phyloP scores from a whole-genome alignment of 1,284 basidiomycete species.

The Schizophyllum amplum region DNA sequence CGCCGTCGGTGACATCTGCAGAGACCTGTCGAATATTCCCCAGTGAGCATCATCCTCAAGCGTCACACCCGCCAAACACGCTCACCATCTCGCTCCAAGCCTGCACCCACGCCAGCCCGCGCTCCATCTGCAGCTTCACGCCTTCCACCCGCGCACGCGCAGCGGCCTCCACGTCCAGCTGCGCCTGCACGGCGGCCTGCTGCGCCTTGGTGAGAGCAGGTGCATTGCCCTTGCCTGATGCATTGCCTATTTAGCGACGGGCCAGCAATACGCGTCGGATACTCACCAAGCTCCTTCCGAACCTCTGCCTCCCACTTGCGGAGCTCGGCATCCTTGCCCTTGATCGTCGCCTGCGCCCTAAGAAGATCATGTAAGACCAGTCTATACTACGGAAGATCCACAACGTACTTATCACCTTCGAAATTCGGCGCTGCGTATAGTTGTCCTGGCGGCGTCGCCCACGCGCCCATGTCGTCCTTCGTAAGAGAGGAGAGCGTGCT shows the following conservation, averaged over 20 bases:
- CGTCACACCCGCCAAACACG: constrained; percentile 48
- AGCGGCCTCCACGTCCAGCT: constrained; percentile 70
- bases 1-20: constrained; percentile 42
- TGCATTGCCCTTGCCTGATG: constrained; percentile 20
- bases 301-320: constrained; percentile 92
- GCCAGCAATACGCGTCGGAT: constrained; percentile 46
- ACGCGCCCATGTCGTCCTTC: constrained; percentile 72
- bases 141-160: constrained; percentile 52
- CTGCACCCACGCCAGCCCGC: constrained; percentile 44
- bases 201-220: constrained; percentile 76
- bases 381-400: neutral
- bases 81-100: constrained; percentile 21
- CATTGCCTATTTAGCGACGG: too few species aligned
- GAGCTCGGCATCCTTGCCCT: constrained; percentile 82
- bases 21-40: too few species aligned
- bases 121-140: constrained; percentile 48
- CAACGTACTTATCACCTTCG: neutral
- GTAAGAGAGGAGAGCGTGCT: constrained; percentile 55
- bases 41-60: neutral
- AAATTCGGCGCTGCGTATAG: constrained; percentile 37
- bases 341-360: constrained; percentile 34
- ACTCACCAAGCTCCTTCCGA: constrained; percentile 75
- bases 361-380: neutral
- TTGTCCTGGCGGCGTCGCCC: constrained; percentile 75
- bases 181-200: constrained; percentile 69